Base-by-base conservation (phyloP, 108 stramenopile genomes). In the Aureococcus anophagefferens region DNA sequence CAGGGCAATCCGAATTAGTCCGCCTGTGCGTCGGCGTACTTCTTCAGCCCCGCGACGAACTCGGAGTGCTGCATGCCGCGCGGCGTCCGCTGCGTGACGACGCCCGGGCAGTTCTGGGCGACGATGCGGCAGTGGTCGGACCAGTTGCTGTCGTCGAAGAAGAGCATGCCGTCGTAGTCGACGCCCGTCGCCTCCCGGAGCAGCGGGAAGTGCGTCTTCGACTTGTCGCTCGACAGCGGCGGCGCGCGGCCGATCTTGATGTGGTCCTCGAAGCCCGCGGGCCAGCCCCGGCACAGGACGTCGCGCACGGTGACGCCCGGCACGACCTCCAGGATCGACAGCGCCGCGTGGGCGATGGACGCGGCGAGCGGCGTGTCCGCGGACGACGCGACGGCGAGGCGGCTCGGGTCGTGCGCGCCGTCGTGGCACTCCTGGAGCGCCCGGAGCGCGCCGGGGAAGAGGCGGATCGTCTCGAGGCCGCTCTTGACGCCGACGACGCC, bases 121-220 rank as follows among this genome's bases (percentile, higher is more conserved):
- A 93, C 93, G 84, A 87, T 90, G 25, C 87, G 85, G 77, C 89
- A 90, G 74, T 92, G 91, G 78, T 91, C 90, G 4, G 88, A 87
- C 90, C 90, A 88, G 72, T 86, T 89, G 78, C 91, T 93, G 79
- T 95, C 95, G 74, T 96, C 95, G 83, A 94, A 96, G 80, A 96
- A 96, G 17, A 96, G 76, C 95, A 96, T 96, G 63, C 86, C 74
- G 72, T 90, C 83, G 77, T 93, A 96, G 34, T 81, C 74, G 35
- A 96, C 83, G 32, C 85, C 82, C n/a, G 92, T 92, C 35, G 79
- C 29, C 68, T 91, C 81, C 28, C 87, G 80, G 46, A 96, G 67
- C 34, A 76, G 65, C n/a, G 91, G 93, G 72, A 96, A 96, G 77
- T 96, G 95, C n/a, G 84, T 91, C 15, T 65, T 63, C 0, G 81